A percentile compares a stretch with the other conserved stretches of the same genome.
Evolutionary conservation across 176 grass and related monocot genomes (phyloP).

Genomic region (Juncus inflexus): DNA sequence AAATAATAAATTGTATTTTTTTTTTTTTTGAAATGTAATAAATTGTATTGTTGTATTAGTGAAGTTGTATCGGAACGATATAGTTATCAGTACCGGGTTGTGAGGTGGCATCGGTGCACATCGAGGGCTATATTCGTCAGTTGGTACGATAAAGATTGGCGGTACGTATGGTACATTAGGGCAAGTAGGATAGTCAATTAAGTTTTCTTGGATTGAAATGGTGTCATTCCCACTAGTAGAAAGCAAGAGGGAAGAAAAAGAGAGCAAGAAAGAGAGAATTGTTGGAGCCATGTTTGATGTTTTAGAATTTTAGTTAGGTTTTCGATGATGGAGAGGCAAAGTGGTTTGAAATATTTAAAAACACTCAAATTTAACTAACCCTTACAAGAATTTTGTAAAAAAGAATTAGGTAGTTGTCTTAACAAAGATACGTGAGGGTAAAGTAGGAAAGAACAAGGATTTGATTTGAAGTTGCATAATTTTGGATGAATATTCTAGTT

Average conservation of each 20-base stretch:
- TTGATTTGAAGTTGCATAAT: no score
- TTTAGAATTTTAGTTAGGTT: background rate
- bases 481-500: no score
- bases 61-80: background rate
- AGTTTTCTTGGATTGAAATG: background rate
- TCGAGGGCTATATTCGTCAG: conserved; percentile 9
- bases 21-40: no score
- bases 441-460: no score
- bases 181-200: background rate
- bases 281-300: background rate
- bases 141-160: conserved; percentile 3
- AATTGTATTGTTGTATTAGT: background rate
- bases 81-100: background rate
- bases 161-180: conserved; percentile 4
- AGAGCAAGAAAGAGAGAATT: conserved; percentile 13
- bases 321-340: no score
- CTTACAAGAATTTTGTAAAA: no score
- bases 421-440: no score
- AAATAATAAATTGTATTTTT: background rate
- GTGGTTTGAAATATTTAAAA: no score
- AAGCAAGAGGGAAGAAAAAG: background rate
- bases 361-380: no score
- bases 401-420: no score
- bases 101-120: conserved; percentile 4
- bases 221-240: background rate